Conservation (phyloP, 768 basidiomycete species). For the Favolaschia claudopus region DNA sequence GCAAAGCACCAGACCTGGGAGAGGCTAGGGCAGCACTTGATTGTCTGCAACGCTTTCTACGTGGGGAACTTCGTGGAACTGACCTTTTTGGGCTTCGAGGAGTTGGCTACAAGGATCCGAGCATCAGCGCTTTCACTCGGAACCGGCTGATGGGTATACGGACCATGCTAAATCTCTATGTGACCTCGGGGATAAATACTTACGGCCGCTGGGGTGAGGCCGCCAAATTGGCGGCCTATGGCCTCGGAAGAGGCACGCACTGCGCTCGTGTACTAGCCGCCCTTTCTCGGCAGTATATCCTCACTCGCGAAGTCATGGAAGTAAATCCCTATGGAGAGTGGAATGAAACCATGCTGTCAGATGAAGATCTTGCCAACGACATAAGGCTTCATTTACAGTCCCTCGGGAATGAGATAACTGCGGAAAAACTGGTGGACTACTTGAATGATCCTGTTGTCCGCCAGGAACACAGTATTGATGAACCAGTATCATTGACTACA, state of each 20-base stretch:
- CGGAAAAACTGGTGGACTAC: conserved; percentile 32
- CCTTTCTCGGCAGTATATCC: conserved; percentile 5
- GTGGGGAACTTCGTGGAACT: background rate
- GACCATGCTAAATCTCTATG: conserved; percentile 4
- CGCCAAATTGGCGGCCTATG: background rate
- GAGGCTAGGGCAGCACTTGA: too few species aligned
- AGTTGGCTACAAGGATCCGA: conserved; percentile 15
- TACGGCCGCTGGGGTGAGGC: conserved; percentile 7
- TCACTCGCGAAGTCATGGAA: background rate
- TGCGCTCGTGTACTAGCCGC: conserved; percentile 5
- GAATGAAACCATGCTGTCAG: conserved; percentile 19
- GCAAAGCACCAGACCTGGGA: too few species aligned
- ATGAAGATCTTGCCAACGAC: conserved; percentile 6
- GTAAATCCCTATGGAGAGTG: conserved; percentile 24
- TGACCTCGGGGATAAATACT: background rate
- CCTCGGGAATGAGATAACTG: conserved; percentile 29
- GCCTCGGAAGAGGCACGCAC: background rate
- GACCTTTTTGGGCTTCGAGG: background rate
- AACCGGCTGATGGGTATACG: conserved; percentile 1
- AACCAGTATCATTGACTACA: conserved; percentile 28
- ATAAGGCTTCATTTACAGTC: conserved; percentile 1
- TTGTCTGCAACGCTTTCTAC: background rate
- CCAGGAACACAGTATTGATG: conserved; percentile 18
- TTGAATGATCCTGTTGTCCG: conserved; percentile 15
- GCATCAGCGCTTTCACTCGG: background rate